Evolutionary conservation across 2,329 filamentous ascomycete species (phyloP), one percentile per base, ranked within the genome.

Genomic region (Furcasterigmium sp.): DNA sequence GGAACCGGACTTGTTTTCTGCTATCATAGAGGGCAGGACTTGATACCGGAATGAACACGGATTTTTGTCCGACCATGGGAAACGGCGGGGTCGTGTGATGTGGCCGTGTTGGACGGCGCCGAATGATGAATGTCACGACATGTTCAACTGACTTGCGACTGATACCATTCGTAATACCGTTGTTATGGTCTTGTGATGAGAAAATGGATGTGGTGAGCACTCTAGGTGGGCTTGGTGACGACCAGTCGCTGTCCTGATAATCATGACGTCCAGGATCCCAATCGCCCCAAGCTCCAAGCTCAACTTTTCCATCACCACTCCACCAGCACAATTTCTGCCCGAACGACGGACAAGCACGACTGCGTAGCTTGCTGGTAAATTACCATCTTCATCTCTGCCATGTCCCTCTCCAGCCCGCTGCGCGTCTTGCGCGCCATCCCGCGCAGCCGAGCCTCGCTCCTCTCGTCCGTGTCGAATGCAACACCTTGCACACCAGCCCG

Each of bases 1-100:
- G 53, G 53, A n/a, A n/a, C 56, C 56, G 63, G 64, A 64, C 62
- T 62, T 62, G 64, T 64, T 62, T 63, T 59, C 60, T 66, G 67
- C 66, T 63, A 68, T 70, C 64, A 65, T 35, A 35, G 60, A 61
- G 60, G 54, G 39, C 46, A 49, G 48, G 46, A 38, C 40, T 50
- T 44, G 47, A 48, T 46, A 47, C 43, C 47, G 46, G 42, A 51
- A 51, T 51, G 48, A 51, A 49, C 46, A 50, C 48, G 48, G 48
- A 49, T 46, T 40, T 40, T 32, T 18, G 38, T 40, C 38, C 38
- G 38, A 29, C 18, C 21, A n/a, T 18, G 23, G 23, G 7, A 11
- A 11, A 7, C 23, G 23, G 11, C 23, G 23, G 23, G 23, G 23
- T 7, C 11, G 23, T 11, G 23, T 26, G 23, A 26, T 26, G 23